These are phyloP conservation scores for Wickerhamomyces rabaulensis DNA, from an alignment of 805 yeast species.

Conservation along the genomic window DNA sequence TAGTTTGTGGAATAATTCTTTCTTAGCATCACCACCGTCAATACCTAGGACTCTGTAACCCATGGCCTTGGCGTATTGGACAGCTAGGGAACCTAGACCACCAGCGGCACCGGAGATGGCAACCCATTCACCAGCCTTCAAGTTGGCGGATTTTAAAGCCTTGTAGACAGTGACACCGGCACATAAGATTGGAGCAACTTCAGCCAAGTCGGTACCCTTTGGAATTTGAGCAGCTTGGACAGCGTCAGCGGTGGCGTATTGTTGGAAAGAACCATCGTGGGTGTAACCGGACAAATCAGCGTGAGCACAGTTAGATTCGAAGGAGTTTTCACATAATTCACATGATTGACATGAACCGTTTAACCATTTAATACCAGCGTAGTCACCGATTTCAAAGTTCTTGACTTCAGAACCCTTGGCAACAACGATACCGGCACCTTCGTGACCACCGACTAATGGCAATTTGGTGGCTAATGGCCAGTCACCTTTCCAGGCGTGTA, in stretches of 20 bases:
- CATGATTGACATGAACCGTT: constrained; percentile 65
- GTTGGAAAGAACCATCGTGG: constrained; percentile 47
- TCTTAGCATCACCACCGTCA: constrained; percentile 73
- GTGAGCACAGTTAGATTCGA: constrained; percentile 62
- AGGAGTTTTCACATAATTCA: constrained; percentile 55
- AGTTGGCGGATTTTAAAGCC: constrained; percentile 56
- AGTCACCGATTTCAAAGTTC: constrained; percentile 61
- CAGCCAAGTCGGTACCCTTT: constrained; percentile 52
- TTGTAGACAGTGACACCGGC: constrained; percentile 56
- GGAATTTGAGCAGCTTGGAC: constrained; percentile 62
- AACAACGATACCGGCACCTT: constrained; percentile 70
- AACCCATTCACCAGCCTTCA: constrained; percentile 68
- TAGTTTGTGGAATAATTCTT: constrained; percentile 43
- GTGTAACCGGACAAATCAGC: constrained; percentile 62
- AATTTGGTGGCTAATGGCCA: constrained; percentile 47
- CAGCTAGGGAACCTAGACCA: constrained; percentile 74
- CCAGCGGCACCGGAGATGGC: constrained; percentile 79
- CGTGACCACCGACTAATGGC: constrained; percentile 71
- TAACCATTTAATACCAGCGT: constrained; percentile 67
- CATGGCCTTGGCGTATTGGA: constrained; percentile 76
- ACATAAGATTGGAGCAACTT: constrained; percentile 45
- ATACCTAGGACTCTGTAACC: constrained; percentile 69
- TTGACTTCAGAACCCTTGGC: constrained; percentile 56
- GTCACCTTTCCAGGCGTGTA: constrained; percentile 49
- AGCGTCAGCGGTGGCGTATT: constrained; percentile 63